phyloP scores from a whole-genome alignment of 148 eudicot species.

The Salicornia ramosissima region DNA sequence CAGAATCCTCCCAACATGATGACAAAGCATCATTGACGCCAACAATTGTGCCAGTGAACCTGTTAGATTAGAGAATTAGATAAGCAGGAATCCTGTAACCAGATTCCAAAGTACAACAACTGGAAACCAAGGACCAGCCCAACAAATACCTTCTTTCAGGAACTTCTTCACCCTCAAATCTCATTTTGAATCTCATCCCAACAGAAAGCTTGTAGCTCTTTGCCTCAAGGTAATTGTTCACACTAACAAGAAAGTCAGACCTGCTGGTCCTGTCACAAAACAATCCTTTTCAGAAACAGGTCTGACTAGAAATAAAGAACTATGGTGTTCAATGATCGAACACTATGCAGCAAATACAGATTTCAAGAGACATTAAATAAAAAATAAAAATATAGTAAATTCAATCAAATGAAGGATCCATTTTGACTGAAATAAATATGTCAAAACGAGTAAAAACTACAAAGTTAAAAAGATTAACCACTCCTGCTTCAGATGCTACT shows the following conservation, averaged over 20 bases:
- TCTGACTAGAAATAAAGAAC: background rate
- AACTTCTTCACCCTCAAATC: slow-evolving; percentile 91
- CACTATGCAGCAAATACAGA: background rate
- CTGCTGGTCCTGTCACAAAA: slow-evolving; percentile 68
- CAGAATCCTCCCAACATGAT: slow-evolving; percentile 76
- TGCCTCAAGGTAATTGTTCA: slow-evolving; percentile 89
- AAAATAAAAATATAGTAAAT: background rate
- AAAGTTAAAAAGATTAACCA: too few species aligned
- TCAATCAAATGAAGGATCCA: background rate
- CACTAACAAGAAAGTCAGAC: slow-evolving; percentile 80
- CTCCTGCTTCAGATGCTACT: too few species aligned
- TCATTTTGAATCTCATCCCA: slow-evolving; percentile 96
- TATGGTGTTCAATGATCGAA: background rate
- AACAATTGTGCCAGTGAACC: slow-evolving; percentile 93
- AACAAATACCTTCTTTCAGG: slow-evolving; percentile 80
- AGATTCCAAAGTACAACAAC: background rate
- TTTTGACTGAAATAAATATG: background rate
- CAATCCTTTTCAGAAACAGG: background rate
- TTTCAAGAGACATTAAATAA: background rate
- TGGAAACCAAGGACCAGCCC: background rate
- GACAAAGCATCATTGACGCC: slow-evolving; percentile 64
- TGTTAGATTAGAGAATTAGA: slow-evolving; percentile 28
- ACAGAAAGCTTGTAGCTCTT: slow-evolving; percentile 68
- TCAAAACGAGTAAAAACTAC: background rate
- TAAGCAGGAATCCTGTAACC: slow-evolving; percentile 6